phyloP scores from a whole-genome alignment of 2,329 filamentous ascomycete genomes.

The Teratosphaeria epicoccoides region DNA sequence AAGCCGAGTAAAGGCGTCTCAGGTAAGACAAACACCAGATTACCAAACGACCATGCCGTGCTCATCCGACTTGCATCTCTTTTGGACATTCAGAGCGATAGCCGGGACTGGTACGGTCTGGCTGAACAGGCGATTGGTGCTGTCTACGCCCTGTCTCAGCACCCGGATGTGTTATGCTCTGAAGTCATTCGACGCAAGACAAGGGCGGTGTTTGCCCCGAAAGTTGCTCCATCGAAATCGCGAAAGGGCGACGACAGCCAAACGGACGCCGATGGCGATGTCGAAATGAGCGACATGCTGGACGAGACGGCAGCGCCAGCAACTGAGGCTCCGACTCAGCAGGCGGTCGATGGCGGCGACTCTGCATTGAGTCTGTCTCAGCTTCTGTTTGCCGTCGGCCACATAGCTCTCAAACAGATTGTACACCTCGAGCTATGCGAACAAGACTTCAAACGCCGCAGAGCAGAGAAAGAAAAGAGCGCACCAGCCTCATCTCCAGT shows the following conservation, averaged over 20 bases:
- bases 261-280: slow-evolving; percentile 25
- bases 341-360: not conserved
- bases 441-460: slow-evolving; percentile 92
- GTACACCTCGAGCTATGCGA: slow-evolving; percentile 97
- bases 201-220: slow-evolving; percentile 62
- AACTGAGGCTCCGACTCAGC: slow-evolving; percentile 5
- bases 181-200: slow-evolving; percentile 83
- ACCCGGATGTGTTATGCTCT: slow-evolving; percentile 86
- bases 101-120: slow-evolving; percentile 86
- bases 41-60: slow-evolving; percentile 87
- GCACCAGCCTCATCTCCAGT: slow-evolving; percentile 22
- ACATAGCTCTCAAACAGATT: slow-evolving; percentile 97
- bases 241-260: slow-evolving; percentile 16
- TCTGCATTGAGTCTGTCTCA: slow-evolving; percentile 68
- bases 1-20: slow-evolving; percentile 66
- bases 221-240: slow-evolving; percentile 28
- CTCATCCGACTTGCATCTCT: slow-evolving; percentile 71
- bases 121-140: slow-evolving; percentile 93
- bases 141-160: slow-evolving; percentile 87
- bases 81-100: slow-evolving; percentile 74
- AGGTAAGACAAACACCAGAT: slow-evolving; percentile 55
- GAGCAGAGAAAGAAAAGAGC: slow-evolving; percentile 75
- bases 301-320: slow-evolving; percentile 14
- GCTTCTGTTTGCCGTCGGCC: slow-evolving; percentile 86
- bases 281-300: slow-evolving; percentile 29